Percentiles rank a stretch among this genome's conserved stretches.
phyloP scores from a whole-genome alignment of 2,329 filamentous ascomycete genomes.

The Diaporthe nobilis region DNA sequence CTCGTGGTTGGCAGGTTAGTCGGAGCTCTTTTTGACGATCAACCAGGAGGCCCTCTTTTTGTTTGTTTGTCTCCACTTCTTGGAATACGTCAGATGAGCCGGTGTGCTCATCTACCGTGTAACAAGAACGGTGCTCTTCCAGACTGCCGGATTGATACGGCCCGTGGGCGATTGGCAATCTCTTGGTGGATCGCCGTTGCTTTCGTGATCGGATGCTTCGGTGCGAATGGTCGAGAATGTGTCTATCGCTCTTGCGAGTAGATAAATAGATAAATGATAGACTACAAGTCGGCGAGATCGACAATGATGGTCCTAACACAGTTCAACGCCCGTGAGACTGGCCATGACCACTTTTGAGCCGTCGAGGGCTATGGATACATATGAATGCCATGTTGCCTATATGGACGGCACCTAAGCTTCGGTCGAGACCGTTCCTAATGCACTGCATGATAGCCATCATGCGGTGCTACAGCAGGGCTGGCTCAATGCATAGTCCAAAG shows the following conservation, averaged over 20 bases:
- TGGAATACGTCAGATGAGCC: constrained; percentile 26
- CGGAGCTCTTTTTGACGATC: not conserved
- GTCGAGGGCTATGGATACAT: not conserved
- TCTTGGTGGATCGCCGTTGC: not conserved
- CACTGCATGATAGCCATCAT: constrained; percentile 20
- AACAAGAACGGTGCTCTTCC: constrained; percentile 6
- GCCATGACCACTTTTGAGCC: not conserved
- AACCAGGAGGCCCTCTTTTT: constrained; percentile 26
- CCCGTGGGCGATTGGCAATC: constrained; percentile 9
- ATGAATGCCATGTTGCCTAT: constrained; percentile 5
- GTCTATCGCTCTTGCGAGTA: not conserved
- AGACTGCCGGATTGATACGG: constrained; percentile 9
- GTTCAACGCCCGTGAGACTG: not conserved
- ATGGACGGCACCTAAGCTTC: constrained; percentile 5
- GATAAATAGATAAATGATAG: not conserved
- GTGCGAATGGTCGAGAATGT: not conserved
- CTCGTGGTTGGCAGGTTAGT: constrained; percentile 17
- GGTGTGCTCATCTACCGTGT: constrained; percentile 19
- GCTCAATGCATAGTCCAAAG: not conserved
- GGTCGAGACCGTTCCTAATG: constrained; percentile 6
- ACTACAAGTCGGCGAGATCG: not conserved
- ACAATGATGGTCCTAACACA: not conserved
- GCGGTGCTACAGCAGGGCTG: constrained; percentile 17
- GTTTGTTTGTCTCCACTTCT: constrained; percentile 20
- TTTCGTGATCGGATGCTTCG: constrained; percentile 9